Conservation (phyloP, 2,329 filamentous ascomycete species). For the Metarhizium guizhouense region DNA sequence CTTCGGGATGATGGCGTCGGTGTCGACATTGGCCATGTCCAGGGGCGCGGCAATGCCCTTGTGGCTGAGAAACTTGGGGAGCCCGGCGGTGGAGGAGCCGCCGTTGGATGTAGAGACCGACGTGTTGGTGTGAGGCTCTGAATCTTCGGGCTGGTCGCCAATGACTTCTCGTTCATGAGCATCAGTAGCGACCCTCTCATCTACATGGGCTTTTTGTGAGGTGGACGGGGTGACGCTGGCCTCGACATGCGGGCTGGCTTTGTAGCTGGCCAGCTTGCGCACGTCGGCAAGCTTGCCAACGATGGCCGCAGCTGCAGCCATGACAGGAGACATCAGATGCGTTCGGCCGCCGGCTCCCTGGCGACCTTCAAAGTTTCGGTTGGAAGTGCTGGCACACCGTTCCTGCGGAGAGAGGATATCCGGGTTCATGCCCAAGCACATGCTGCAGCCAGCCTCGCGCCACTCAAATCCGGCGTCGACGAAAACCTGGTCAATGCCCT, state of each 20-base stretch:
- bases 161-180: conserved; percentile 45
- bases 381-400: conserved; percentile 89
- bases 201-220: conserved; percentile 38
- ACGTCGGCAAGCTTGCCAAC: conserved; percentile 89
- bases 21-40: conserved; percentile 87
- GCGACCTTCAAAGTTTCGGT: conserved; percentile 94
- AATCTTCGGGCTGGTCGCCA: conserved; percentile 53
- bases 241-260: conserved; percentile 50
- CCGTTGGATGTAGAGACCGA: conserved; percentile 19
- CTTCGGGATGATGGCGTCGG: conserved; percentile 98
- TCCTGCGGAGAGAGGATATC: conserved; percentile 90
- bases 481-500: conserved; percentile 92
- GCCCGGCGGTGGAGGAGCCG: conserved; percentile 45
- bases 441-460: conserved; percentile 96
- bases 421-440: conserved; percentile 99
- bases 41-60: conserved; percentile 84
- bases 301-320: conserved; percentile 87
- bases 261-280: conserved; percentile 61
- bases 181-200: conserved; percentile 43
- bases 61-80: conserved; percentile 75
- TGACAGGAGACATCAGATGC: conserved; percentile 93
- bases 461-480: conserved; percentile 89
- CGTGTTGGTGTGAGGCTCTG: conserved; percentile 55
- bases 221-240: conserved; percentile 33
- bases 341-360: conserved; percentile 88